Base-by-base conservation (phyloP, 2,329 filamentous ascomycete genomes). In the Pestalotiopsis sp. region DNA sequence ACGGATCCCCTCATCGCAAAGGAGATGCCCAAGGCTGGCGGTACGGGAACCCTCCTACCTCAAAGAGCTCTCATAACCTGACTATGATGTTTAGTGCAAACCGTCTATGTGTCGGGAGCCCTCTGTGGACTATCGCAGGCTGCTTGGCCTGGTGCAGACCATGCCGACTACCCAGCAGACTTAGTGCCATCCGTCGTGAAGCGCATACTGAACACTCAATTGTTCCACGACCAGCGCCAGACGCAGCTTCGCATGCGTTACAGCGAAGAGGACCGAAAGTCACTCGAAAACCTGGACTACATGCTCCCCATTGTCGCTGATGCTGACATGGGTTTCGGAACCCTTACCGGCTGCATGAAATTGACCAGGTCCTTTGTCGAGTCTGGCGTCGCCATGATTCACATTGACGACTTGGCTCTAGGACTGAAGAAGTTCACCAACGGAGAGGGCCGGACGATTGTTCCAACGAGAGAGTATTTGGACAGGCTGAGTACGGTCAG, bases 371-470 rank as follows among this genome's bases (percentile, higher is more conserved):
- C 76, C 20, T 82, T 83, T 67, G 80, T 82, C 13, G 81, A 82
- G 59, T 75, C 78, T 12, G 81, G 81, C 3, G 81, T 81, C 1
- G 81, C 81, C 6, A 82, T 82, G 78, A 80, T 83, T 59, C 81
- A 83, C 65, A 75, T 83, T 5, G 81, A 83, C 66, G 81, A 83
- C 67, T 71, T 83, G 38, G 81, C 81, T 0, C 79, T 82, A 20
- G 81, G 81, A 6, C 75, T 82, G 72, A 83, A 83, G 73, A 83
- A 83, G 71, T 83, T 83, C 62, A 83, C 81, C 1, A 76, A 79
- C 17, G 80, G 81, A 0, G 75, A 82, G 65, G 81, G 80, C 2
- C 72, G 80, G 6, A 83, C 81, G 0, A 75, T 83, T 0, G 79
- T 83, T 2, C 79, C 81, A 2, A 82, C 80, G 0, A 76, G 74